Evolutionary conservation across 2,329 filamentous ascomycete species (phyloP), one percentile per base, ranked within the genome.

Genomic region (Leptodontidium sp.): DNA sequence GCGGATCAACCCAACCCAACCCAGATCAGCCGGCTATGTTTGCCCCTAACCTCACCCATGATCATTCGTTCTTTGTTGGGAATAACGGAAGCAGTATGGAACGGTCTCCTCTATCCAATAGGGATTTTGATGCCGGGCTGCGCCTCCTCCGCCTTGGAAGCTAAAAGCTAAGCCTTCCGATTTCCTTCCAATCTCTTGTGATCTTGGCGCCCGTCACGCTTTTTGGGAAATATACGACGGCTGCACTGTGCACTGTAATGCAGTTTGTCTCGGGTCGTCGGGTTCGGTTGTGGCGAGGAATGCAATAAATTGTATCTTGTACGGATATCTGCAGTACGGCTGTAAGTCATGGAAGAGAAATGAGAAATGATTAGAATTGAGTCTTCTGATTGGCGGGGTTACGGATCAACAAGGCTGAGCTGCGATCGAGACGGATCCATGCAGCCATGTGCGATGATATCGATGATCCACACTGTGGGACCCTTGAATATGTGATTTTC

Each of bases 111-210:
- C 35, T 43, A 14, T 21, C 57, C 38, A 59, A 59, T 59, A 26
- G 21, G 57, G 3, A 58, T 38, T 21, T 21, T 21, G 21, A 21
- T 21, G 21, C 21, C 38, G 59, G 26, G n/a, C 59, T 62, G 59
- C 59, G 59, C 59, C 59, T 61, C 58, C 59, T 62, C 24, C 45
- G 40, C 59, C 59, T 61, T 61, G 40, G 38, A 17, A 43, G n/a
- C n/a, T 32, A 21, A 29, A 32, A 62, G 24, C 59, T 62, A 62
- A 62, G 59, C 59, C 59, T 50, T 62, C 45, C 58, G 21, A 38
- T 59, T 11, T 21, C 38, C 53, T 35, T 57, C 26, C 45, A 26
- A 24, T 24, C 9, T 29, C 50, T 12, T 53, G 26, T 24, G 4
- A 11, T n/a, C 59, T 49, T 62, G 57, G 57, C 57, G 52, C 57